Evolutionary conservation across 1,139 yeast species (phyloP), one percentile per base, ranked within the genome.

Genomic region (Pichia sp.): DNA sequence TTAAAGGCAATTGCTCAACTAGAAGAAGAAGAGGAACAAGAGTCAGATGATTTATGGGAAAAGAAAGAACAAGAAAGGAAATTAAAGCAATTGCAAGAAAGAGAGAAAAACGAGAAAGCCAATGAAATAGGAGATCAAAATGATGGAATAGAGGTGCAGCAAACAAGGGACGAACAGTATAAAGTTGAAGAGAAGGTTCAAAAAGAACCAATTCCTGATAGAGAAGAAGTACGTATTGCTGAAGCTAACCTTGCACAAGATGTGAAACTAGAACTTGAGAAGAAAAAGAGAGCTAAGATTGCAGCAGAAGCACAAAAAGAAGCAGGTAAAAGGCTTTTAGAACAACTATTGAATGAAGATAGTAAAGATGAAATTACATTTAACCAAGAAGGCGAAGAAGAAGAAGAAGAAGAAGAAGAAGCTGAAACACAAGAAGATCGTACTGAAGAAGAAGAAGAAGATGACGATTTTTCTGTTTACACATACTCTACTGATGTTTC

Each of bases 401-500:
- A 26, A 31, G 12, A 24, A n/a, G 47, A 35, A 48, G 51, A 40
- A 41, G 27, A 30, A 33, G 39, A 33, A 4, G 50, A 38, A 4
- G 43, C 22, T 3, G 26, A 27, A 1, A 7, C 20, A 9, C 6
- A 26, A 4, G 30, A 35, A n/a, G n/a, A n/a, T n/a, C n/a, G n/a
- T n/a, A n/a, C n/a, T n/a, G n/a, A n/a, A 2, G 54, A 45, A 4
- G 38, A 31, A n/a, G 48, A 43, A 4, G 49, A 45, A 6, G 43
- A 38, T 20, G 39, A 36, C 6, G 52, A 47, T n/a, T 53, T 42
- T 11, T 48, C 60, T 7, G 53, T 55, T 20, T 61, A 61, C 48
- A 61, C 63, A 3, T 61, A 59, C 42, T 47, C 54, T 26, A 39
- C 48, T 4, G 42, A 34, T 30, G 10, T 32, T 3, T 6, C 30